These are phyloP conservation scores for Setomelanomma holmii DNA, from an alignment of 2,329 filamentous ascomycete genomes.

Conservation along the genomic window DNA sequence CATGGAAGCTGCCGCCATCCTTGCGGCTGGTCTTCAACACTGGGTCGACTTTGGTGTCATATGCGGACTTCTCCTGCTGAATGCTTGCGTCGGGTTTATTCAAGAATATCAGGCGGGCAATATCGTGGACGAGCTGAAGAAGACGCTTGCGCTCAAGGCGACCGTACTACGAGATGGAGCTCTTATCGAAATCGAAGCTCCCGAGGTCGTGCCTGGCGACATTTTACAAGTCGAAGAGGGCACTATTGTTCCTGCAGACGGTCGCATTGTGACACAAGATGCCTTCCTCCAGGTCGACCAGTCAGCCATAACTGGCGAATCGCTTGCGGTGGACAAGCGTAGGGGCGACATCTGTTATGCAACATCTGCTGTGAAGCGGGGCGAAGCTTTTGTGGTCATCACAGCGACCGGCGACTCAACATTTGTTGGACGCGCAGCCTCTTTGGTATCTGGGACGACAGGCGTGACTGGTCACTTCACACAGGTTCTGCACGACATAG, in stretches of 20 bases:
- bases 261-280: conserved; percentile 81
- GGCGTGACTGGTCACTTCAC: conserved; percentile 85
- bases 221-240: conserved; percentile 90
- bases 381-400: conserved; percentile 82
- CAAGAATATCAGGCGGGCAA: conserved; percentile 91
- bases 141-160: conserved; percentile 87
- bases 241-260: conserved; percentile 89
- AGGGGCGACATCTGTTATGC: conserved; percentile 81
- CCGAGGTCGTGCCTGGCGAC: conserved; percentile 87
- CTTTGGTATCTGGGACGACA: conserved; percentile 79
- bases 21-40: conserved; percentile 83
- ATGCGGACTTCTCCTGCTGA: conserved; percentile 80
- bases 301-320: conserved; percentile 90
- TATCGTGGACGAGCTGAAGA: conserved; percentile 90
- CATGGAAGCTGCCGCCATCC: conserved; percentile 83
- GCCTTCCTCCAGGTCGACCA: conserved; percentile 91
- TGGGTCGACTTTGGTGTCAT: conserved; percentile 97
- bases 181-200: conserved; percentile 79
- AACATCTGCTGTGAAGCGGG: conserved; percentile 89
- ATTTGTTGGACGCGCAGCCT: conserved; percentile 87
- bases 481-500: conserved; percentile 86
- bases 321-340: conserved; percentile 88
- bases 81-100: conserved; percentile 84
- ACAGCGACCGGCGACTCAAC: conserved; percentile 88
- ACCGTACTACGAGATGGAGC: conserved; percentile 82